Evolutionary conservation across 305 asterid genomes (phyloP).

Genomic region (Fraxinus velutina): DNA sequence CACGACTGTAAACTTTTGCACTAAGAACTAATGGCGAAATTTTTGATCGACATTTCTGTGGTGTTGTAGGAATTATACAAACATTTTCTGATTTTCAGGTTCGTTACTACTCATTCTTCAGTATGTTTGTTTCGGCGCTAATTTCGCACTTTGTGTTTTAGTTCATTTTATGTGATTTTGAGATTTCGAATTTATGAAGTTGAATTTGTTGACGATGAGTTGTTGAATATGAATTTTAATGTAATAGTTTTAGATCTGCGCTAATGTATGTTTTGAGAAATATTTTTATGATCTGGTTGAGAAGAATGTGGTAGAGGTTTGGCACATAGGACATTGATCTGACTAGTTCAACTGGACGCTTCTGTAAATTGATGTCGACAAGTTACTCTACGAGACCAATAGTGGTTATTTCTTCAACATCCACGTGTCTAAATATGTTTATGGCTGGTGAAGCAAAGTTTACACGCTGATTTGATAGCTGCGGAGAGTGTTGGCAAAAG

Average conservation of each 20-base stretch:
- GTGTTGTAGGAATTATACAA: conserved; percentile 20
- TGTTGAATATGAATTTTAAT: background rate
- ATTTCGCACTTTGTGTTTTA: conserved; percentile 15
- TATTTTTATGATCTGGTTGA: background rate
- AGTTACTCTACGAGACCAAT: background rate
- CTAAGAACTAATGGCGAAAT: conserved; percentile 17
- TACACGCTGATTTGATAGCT: background rate
- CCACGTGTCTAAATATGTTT: background rate
- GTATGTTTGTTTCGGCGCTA: conserved; percentile 19
- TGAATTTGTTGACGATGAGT: background rate
- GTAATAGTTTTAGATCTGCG: background rate
- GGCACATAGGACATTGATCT: conserved; percentile 3
- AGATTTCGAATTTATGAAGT: background rate
- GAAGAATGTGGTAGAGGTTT: conserved; percentile 1
- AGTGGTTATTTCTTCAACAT: background rate
- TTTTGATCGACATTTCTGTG: conserved; percentile 14
- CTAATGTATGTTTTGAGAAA: background rate
- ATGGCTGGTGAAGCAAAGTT: background rate
- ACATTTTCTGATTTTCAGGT: conserved; percentile 26
- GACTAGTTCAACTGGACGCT: background rate
- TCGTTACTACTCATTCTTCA: background rate
- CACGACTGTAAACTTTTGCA: background rate
- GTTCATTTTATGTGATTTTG: background rate
- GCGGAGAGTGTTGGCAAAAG: background rate
- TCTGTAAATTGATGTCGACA: background rate